Evolutionary conservation across 257 asterid genomes (phyloP).

Genomic region (Datura wrightii): DNA sequence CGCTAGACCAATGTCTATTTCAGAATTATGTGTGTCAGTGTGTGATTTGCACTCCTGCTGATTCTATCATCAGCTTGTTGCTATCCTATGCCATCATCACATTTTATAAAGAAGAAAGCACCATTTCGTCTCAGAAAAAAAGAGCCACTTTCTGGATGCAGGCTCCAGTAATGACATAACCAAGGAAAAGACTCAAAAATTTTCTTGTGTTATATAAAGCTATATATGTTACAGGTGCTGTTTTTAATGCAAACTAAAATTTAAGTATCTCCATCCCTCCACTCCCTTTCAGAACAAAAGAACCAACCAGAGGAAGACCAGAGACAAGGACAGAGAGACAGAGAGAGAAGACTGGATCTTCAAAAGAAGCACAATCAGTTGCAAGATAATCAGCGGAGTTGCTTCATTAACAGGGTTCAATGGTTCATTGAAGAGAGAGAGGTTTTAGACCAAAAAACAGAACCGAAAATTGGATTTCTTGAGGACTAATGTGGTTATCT

Average conservation of each 20-base stretch:
- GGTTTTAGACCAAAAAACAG: background rate
- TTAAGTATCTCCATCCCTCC: slow-evolving; percentile 16
- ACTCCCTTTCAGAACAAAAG: background rate
- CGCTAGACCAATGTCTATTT: background rate
- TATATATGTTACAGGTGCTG: background rate
- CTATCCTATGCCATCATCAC: background rate
- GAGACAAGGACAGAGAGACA: background rate
- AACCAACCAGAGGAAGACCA: background rate
- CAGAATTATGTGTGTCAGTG: background rate
- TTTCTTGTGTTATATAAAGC: background rate
- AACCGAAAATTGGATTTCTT: background rate
- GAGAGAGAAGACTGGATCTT: background rate
- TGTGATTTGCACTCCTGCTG: background rate
- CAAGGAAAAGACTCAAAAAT: background rate
- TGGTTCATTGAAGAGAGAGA: slow-evolving; percentile 11
- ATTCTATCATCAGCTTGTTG: slow-evolving; percentile 19
- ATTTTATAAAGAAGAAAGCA: slow-evolving; percentile 15
- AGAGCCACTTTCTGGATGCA: slow-evolving; percentile 18
- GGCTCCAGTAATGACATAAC: background rate
- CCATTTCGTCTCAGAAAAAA: background rate
- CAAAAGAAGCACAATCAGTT: background rate
- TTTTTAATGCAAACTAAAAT: background rate
- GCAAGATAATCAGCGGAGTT: slow-evolving; percentile 5
- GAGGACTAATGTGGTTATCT: slow-evolving; percentile 7
- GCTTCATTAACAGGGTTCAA: background rate